These are phyloP conservation scores for Emmonsiellopsis sp. DNA, from an alignment of 2,329 filamentous ascomycete genomes.

Conservation along the genomic window DNA sequence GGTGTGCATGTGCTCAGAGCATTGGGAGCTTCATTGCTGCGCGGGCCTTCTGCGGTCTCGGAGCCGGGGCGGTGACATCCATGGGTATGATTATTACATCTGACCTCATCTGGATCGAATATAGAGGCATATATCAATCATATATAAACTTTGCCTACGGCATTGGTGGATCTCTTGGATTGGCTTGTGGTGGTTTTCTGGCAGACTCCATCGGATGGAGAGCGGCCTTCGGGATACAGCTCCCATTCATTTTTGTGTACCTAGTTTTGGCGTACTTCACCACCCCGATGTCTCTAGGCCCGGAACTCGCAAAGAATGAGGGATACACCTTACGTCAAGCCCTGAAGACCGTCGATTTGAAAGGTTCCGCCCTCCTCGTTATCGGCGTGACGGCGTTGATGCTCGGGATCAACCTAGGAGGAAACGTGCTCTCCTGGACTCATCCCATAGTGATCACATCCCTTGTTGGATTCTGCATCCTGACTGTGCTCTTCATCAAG, in stretches of 20 bases:
- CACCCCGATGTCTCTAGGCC: constrained; percentile 37
- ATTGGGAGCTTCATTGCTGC: constrained; percentile 65
- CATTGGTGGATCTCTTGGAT: constrained; percentile 28
- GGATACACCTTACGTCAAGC: constrained; percentile 33
- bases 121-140: constrained; percentile 35
- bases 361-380: constrained; percentile 41
- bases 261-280: constrained; percentile 19
- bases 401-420: constrained; percentile 44
- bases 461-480: constrained; percentile 32
- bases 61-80: constrained; percentile 62
- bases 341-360: constrained; percentile 41
- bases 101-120: constrained; percentile 67
- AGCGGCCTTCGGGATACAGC: constrained; percentile 40
- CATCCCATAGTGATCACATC: constrained; percentile 43
- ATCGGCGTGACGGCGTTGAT: constrained; percentile 40
- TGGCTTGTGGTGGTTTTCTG: constrained; percentile 31
- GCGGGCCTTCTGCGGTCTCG: constrained; percentile 61
- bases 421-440: constrained; percentile 43
- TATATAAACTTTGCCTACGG: constrained; percentile 33
- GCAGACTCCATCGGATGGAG: constrained; percentile 34
- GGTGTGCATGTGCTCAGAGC: constrained; percentile 60
- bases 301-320: constrained; percentile 34
- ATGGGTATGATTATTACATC: constrained; percentile 53
- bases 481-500: constrained; percentile 31
- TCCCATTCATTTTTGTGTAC: constrained; percentile 38